Conservation (phyloP, 768 basidiomycete genomes). For the Auriculariales sp. region DNA sequence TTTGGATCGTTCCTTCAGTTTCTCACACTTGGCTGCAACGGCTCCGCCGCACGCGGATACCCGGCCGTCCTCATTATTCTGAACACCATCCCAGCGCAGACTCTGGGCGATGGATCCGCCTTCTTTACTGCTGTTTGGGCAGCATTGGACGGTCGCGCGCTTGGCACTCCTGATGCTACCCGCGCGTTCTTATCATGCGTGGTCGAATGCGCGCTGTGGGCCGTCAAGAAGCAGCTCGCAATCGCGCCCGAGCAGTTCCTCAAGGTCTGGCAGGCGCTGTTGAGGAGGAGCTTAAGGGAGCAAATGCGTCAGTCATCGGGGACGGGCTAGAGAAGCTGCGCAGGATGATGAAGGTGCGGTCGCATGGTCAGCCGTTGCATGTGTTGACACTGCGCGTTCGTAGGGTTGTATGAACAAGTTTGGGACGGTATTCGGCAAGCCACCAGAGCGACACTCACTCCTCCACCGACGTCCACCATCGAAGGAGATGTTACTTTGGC, state of each 20-base stretch:
- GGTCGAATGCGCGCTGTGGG: slow-evolving; percentile 55
- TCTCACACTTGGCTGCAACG: slow-evolving; percentile 65
- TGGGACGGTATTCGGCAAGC: neutral
- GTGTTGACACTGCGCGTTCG: neutral
- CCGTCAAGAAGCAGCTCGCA: slow-evolving; percentile 14
- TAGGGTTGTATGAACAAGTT: neutral
- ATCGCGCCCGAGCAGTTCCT: slow-evolving; percentile 22
- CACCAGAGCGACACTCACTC: neutral
- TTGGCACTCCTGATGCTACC: slow-evolving; percentile 42
- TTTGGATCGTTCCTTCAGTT: slow-evolving; percentile 77
- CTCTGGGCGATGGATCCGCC: slow-evolving; percentile 22
- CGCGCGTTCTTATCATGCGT: slow-evolving; percentile 56
- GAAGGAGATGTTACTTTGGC: too few relatives aligned
- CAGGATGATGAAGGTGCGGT: slow-evolving; percentile 15
- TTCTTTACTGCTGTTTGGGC: slow-evolving; percentile 75
- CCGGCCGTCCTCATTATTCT: slow-evolving; percentile 68
- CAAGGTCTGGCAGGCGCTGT: slow-evolving; percentile 35
- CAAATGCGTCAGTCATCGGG: slow-evolving; percentile 28
- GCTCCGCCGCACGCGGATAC: slow-evolving; percentile 66
- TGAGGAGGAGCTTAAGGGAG: slow-evolving; percentile 29
- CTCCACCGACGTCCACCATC: too few relatives aligned
- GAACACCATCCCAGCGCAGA: slow-evolving; percentile 52
- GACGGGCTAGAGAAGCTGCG: slow-evolving; percentile 22
- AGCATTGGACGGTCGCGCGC: slow-evolving; percentile 53
- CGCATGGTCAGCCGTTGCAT: neutral